Percentiles rank a stretch among this genome's conserved stretches.
Conservation (phyloP, 2,329 filamentous ascomycete species). For the Rhynchosporium graminicola region DNA sequence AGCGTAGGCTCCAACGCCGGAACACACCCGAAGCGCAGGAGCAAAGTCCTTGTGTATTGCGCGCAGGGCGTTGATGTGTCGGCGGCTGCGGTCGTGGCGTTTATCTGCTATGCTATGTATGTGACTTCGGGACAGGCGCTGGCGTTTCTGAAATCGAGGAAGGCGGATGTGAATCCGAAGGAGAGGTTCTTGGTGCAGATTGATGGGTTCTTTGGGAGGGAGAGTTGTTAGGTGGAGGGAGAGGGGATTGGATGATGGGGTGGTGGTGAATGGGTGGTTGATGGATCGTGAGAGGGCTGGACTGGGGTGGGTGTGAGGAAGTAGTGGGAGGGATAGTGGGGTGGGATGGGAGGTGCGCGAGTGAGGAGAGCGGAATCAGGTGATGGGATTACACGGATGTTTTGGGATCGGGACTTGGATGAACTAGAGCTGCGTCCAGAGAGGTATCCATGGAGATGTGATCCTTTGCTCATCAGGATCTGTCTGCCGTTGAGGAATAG, state of each 20-base stretch:
- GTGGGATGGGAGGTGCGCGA: no score
- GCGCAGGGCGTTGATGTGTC: neutral
- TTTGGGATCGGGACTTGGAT: no score
- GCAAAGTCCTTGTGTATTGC: neutral
- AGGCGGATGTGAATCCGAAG: neutral
- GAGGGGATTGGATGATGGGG: neutral
- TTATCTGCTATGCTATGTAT: neutral
- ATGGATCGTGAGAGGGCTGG: neutral
- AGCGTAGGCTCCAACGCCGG: neutral
- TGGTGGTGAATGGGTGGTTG: neutral
- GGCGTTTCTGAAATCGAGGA: neutral
- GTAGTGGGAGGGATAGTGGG: no score
- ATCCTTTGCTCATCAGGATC: no score
- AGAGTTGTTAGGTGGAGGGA: neutral
- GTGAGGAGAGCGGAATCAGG: no score
- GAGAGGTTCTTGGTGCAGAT: neutral
- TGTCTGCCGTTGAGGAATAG: no score
- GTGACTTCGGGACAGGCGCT: neutral
- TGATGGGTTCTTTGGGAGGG: neutral
- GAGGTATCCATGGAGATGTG: no score
- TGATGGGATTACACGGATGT: no score
- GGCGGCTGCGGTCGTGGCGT: neutral
- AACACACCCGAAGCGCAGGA: no score
- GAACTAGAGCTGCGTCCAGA: no score
- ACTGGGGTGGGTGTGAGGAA: neutral